Percentiles rank a stretch among this genome's conserved stretches.
Evolutionary conservation across 2,329 filamentous ascomycete species (phyloP).

Genomic region (Zalaria obscura): DNA sequence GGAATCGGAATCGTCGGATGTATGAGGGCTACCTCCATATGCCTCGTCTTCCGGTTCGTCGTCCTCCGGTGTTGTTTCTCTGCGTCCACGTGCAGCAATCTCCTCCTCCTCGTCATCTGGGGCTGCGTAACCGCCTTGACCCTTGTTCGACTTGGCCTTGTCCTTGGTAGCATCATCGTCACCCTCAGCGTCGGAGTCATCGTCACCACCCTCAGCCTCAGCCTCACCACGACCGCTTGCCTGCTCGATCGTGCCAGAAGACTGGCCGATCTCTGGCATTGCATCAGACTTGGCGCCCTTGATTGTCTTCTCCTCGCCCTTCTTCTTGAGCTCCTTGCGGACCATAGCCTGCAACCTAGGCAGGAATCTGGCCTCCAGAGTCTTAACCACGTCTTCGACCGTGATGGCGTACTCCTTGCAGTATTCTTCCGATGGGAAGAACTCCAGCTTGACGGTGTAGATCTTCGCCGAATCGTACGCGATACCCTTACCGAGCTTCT

Average conservation of each 20-base stretch:
- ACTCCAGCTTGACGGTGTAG: slow-evolving; percentile 66
- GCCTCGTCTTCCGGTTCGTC: slow-evolving; percentile 48
- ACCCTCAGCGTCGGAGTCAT: slow-evolving; percentile 51
- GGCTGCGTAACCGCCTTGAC: slow-evolving; percentile 76
- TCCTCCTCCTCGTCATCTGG: slow-evolving; percentile 86
- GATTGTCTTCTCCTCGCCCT: slow-evolving; percentile 42
- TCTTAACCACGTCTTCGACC: slow-evolving; percentile 59
- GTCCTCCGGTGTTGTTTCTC: slow-evolving; percentile 43
- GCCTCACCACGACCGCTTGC: slow-evolving; percentile 26
- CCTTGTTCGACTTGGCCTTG: slow-evolving; percentile 62
- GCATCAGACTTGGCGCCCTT: slow-evolving; percentile 45
- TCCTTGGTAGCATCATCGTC: slow-evolving; percentile 46
- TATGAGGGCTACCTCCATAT: slow-evolving; percentile 30
- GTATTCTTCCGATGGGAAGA: slow-evolving; percentile 80
- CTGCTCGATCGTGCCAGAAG: slow-evolving; percentile 42
- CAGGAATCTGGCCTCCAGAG: slow-evolving; percentile 71
- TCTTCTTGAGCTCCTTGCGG: slow-evolving; percentile 67
- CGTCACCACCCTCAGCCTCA: slow-evolving; percentile 42
- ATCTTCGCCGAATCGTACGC: slow-evolving; percentile 62
- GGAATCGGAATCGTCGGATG: slow-evolving; percentile 19
- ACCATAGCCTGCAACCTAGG: slow-evolving; percentile 56
- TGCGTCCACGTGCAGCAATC: slow-evolving; percentile 50
- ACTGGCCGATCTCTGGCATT: slow-evolving; percentile 60
- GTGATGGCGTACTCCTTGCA: slow-evolving; percentile 71
- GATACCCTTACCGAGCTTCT: slow-evolving; percentile 60